Percentiles rank a stretch among this genome's conserved stretches.
Conservation (phyloP, 2,329 filamentous ascomycete species). For the Colletotrichum paranaense region DNA sequence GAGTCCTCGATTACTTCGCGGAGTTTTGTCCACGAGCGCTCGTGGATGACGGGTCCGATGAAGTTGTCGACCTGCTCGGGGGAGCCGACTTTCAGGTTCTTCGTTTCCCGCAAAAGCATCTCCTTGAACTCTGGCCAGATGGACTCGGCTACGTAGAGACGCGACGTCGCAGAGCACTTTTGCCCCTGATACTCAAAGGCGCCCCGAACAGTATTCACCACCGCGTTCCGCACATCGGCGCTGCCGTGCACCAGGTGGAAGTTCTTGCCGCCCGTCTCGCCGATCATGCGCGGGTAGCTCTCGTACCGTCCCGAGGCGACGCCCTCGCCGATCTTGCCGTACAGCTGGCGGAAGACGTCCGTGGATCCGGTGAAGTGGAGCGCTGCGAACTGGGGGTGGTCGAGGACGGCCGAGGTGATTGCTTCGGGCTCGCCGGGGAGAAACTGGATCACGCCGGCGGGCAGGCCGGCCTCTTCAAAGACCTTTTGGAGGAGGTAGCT, state of each 20-base stretch:
- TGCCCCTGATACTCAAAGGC: conserved; percentile 94
- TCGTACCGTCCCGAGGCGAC: conserved; percentile 85
- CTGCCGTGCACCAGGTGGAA: conserved; percentile 85
- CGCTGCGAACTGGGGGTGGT: conserved; percentile 85
- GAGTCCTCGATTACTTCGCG: conserved; percentile 80
- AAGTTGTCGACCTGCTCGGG: conserved; percentile 81
- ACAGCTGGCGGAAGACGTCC: conserved; percentile 87
- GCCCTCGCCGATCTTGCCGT: conserved; percentile 85
- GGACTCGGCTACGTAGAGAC: conserved; percentile 81
- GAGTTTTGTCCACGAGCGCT: conserved; percentile 83
- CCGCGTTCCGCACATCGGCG: conserved; percentile 83
- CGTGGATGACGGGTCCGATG: conserved; percentile 88
- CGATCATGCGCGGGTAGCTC: conserved; percentile 88
- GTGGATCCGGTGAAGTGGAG: conserved; percentile 97
- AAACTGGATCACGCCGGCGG: conserved; percentile 91
- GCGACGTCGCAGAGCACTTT: conserved; percentile 89
- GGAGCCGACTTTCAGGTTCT: conserved; percentile 76
- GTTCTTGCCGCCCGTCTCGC: conserved; percentile 94
- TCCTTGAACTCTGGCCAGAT: conserved; percentile 78
- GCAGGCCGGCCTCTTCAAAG: conserved; percentile 91
- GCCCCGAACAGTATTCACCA: conserved; percentile 83
- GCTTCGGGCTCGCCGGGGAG: conserved; percentile 88
- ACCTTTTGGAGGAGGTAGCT: conserved; percentile 94
- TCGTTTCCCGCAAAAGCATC: conserved; percentile 74
- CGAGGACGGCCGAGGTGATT: conserved; percentile 81